Base-by-base conservation (phyloP, 306 rosid genomes). In the Pyrus bretschneideri region DNA sequence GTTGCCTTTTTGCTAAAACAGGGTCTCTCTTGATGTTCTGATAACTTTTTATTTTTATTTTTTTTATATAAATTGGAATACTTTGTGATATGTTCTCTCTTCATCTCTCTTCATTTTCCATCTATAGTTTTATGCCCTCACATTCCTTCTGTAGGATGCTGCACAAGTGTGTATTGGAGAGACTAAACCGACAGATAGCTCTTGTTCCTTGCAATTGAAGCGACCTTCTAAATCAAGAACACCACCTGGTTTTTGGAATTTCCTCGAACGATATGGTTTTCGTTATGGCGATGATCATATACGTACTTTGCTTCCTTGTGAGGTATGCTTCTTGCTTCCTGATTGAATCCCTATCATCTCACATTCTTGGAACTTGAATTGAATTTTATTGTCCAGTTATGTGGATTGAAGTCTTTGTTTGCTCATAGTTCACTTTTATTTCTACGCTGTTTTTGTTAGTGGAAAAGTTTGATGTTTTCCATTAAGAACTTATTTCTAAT, bases 281-380 rank as follows among this genome's bases (percentile, higher is more conserved):
- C 89, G 75, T 46, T 90, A 92, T 80, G 94, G 87, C 61, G 86
- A 76, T 61, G 88, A 89, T 49, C 72, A 76, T 60, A 86, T 72
- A 71, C 97, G 99, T 72, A 79, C 92, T 66, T 81, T 95, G 86
- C 99, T 95, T 83, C 96, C 99, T 81, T 88, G 81, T 72, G 97
- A 95, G 97, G 99, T 95, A 73, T 74, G 82, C 46, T 72, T 86
- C 81, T 85, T 67, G 35, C 70, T 80, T n/a, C 81, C 69, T 45
- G 78, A 61, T 8, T 64, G 35, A 52, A 30, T 66, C 60, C 67
- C 40, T 68, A 65, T 81, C 58, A 49, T 29, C 4, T 62, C 80
- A 30, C 29, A 30, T 61, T 11, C 19, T 62, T 75, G n/a, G 14
- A 72, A 57, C 19, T 27, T 23, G 30, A 22, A 35, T 74, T 51